Evolutionary conservation across 305 asterid genomes (phyloP), one percentile per base, ranked within the genome.

Genomic region (Rubia peregrina): DNA sequence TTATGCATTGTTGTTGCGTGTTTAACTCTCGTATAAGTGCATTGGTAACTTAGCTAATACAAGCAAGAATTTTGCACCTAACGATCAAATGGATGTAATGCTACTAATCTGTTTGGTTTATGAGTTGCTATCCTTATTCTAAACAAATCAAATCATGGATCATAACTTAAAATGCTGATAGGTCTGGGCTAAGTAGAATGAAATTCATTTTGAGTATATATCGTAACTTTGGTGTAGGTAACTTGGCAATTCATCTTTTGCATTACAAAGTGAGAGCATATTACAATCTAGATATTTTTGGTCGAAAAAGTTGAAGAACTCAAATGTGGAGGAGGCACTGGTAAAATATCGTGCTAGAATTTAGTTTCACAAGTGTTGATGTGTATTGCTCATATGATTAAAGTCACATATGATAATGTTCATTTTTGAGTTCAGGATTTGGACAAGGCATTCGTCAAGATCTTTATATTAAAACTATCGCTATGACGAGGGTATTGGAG

Each of bases 231-330:
- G 6, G 8, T 64, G 33, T 41, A 64, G 68, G 68, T 19, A 64
- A 64, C 33, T 64, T 64, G 6, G 36, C 41, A 3, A 64, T 64
- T 64, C 68, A 93, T 72, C 97, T 95, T 56, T 88, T 90, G 44
- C 96, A 90, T 64, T 97, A 89, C 85, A 90, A 93, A 68, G 98
- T 88, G 24, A 88, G 96, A 83, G 87, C 95, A 69, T 90, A 90
- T 77, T 93, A 90, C 90, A 88, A 93, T 85, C 83, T 93, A 69
- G 98, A 82, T 85, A 80, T 69, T 85, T 90, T 43, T 93, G 96
- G 96, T 67, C 78, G n/a, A 49, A 49, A 7, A 49, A 49, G 56
- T 57, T 82, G 24, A 75, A 74, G 60, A 40, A 82, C 61, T 74
- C 95, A 30, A 71, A 77, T 57, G 38, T 53, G 61, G 96, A 87